Base-by-base conservation (phyloP, 75 land plant species). In the Isoetes taiwanensis region DNA sequence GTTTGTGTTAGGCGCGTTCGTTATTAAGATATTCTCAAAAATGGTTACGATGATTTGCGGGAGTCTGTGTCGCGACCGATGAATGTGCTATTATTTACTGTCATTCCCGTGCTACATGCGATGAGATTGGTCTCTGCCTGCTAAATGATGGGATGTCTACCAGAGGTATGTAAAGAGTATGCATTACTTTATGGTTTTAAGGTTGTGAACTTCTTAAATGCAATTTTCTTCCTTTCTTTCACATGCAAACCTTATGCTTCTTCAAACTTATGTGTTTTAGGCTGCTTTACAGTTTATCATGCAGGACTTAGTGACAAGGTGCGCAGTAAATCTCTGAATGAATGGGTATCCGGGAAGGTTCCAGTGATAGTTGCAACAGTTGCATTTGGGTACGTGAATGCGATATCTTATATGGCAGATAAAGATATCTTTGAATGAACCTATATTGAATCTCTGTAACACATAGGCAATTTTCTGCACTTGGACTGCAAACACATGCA, bases 71-170 rank as follows among this genome's bases (percentile, higher is more conserved):
- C 50, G 16, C 5, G n/a, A 46, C 50, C 5, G 23, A 16, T 6
- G 12, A n/a, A 23, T 46, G 50, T 23, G 23, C 5, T 5, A 46
- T 46, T 8, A 46, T 46, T 46, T 46, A 46, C 50, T 46, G 50
- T 19, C 50, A 46, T 46, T 5, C 50, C 16, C 50, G 50, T n/a
- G 50, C 50, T 4, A 46, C 16, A 23, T 46, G 50, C 50, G 50
- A 46, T 46, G 50, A 46, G n/a, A 46, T 46, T 6, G 50, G 50
- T n/a, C 5, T 23, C 8, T 23, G 50, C 8, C 25, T 46, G 23
- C 16, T 19, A 46, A 9, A 16, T 6, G 50, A 46, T 46, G 50
- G 50, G n/a, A 46, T 46, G 8, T 46, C 50, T 6, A 19, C 21
- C 25, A 16, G 50, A 8, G 50, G 50, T 46, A 46, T 8, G 50